phyloP scores from a whole-genome alignment of 1,139 yeast genomes.

The Arxiozyma bovina region DNA sequence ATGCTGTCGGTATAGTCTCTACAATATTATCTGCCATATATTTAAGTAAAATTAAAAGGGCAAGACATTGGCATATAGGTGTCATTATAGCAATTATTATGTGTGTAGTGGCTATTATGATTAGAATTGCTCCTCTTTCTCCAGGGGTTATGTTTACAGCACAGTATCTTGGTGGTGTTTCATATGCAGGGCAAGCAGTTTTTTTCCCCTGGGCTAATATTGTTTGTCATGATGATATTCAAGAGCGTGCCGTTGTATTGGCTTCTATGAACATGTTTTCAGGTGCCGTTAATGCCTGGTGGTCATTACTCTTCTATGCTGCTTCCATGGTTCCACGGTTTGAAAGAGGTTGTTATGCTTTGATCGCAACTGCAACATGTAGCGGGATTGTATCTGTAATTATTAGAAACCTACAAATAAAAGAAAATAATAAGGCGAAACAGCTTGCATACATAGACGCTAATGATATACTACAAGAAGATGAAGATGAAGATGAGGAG shows the following conservation, averaged over 20 bases:
- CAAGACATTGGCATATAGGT: constrained; percentile 47
- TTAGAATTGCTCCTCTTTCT: constrained; percentile 33
- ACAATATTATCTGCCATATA: constrained; percentile 42
- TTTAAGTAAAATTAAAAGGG: constrained; percentile 36
- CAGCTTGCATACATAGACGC: constrained; percentile 21
- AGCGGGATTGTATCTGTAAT: constrained; percentile 31
- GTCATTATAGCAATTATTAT: constrained; percentile 35
- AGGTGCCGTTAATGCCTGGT: constrained; percentile 56
- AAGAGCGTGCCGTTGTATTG: constrained; percentile 48
- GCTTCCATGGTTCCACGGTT: constrained; percentile 46
- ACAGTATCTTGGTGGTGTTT: constrained; percentile 45
- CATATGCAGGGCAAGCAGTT: constrained; percentile 50
- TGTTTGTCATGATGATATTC: constrained; percentile 44
- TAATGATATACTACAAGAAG: constrained; percentile 19
- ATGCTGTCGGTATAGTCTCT: constrained; percentile 44
- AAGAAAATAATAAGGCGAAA: constrained; percentile 28
- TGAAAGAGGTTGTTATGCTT: constrained; percentile 46
- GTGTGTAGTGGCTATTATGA: constrained; percentile 40
- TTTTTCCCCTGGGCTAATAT: constrained; percentile 56
- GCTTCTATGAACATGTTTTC: constrained; percentile 60
- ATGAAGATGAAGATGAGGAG: constrained; percentile 13
- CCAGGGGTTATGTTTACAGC: constrained; percentile 41
- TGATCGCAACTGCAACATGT: constrained; percentile 42
- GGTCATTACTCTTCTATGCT: constrained; percentile 45
- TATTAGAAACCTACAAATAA: constrained; percentile 35